A percentile compares a stretch with the other conserved stretches of the same genome.
Conservation (phyloP, 805 yeast genomes). For the Blastobotrys mokoenaii region DNA sequence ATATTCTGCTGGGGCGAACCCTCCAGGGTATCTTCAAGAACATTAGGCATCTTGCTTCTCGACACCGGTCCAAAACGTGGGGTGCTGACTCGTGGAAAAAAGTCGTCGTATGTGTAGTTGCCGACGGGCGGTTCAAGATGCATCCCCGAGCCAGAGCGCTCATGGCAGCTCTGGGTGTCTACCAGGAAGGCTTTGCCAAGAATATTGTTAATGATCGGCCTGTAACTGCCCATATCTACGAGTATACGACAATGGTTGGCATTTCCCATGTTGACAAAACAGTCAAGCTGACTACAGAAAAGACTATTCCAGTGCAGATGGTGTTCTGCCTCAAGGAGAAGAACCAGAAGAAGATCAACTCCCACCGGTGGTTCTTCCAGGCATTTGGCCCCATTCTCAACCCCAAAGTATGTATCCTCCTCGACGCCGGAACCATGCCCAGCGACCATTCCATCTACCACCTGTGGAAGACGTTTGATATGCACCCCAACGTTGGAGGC, state of each 20-base stretch:
- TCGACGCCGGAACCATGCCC: slow-evolving; percentile 95
- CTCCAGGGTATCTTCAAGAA: slow-evolving; percentile 87
- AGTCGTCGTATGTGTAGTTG: slow-evolving; percentile 78
- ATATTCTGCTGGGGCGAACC: slow-evolving; percentile 72
- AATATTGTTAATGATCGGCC: slow-evolving; percentile 74
- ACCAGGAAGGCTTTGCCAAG: slow-evolving; percentile 94
- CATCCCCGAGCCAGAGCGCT: slow-evolving; percentile 72
- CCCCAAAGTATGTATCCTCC: slow-evolving; percentile 73
- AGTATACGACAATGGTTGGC: slow-evolving; percentile 87
- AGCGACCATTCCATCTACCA: slow-evolving; percentile 75
- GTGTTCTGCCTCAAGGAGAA: slow-evolving; percentile 84
- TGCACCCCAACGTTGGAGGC: slow-evolving; percentile 79
- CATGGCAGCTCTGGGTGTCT: slow-evolving; percentile 79
- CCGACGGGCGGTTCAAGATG: slow-evolving; percentile 85
- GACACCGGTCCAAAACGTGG: slow-evolving; percentile 65
- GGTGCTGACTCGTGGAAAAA: slow-evolving; percentile 96
- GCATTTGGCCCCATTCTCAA: slow-evolving; percentile 77
- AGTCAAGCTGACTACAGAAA: slow-evolving; percentile 59
- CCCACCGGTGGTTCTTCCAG: slow-evolving; percentile 95
- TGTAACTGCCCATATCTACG: slow-evolving; percentile 84
- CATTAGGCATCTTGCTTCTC: slow-evolving; percentile 62
- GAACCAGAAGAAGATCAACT: slow-evolving; percentile 83
- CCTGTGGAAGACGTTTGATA: slow-evolving; percentile 79
- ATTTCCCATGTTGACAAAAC: slow-evolving; percentile 48
- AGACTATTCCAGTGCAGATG: slow-evolving; percentile 74